Evolutionary conservation across 2,329 filamentous ascomycete species (phyloP).

Genomic region (Colletotrichum somersetense): DNA sequence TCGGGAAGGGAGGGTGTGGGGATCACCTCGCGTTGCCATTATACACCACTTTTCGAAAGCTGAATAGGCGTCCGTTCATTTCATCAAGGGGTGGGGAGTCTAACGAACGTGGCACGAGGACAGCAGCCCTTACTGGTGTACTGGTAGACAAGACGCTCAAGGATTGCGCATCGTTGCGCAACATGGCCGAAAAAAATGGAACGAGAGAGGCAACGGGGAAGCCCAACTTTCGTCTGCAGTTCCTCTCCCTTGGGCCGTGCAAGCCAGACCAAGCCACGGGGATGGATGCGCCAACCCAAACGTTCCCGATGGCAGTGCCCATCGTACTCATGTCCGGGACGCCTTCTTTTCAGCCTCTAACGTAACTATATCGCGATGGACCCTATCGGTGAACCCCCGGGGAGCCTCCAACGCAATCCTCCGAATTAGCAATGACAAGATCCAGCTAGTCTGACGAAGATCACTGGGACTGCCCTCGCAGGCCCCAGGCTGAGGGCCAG

Average conservation of each 20-base stretch:
- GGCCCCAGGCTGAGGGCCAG: conserved; percentile 12
- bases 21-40: not conserved
- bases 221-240: conserved; percentile 8
- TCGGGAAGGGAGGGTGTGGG: not conserved
- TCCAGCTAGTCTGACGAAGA: not conserved
- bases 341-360: not conserved
- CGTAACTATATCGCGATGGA: not conserved
- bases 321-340: not conserved
- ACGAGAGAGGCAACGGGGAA: not conserved
- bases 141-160: not conserved
- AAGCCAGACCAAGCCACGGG: conserved; percentile 1
- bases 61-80: not conserved
- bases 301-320: conserved; percentile 13
- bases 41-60: not conserved
- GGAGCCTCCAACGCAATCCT: not conserved
- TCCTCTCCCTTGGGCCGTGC: not conserved
- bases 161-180: conserved; percentile 16
- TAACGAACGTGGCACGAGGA: not conserved
- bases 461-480: conserved; percentile 5
- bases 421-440: not conserved
- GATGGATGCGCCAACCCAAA: not conserved
- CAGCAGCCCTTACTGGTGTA: not conserved
- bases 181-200: not conserved
- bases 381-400: not conserved
- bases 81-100: not conserved